Conservation (phyloP, 208 protist genomes). For the Endotrypanum monterogeii region DNA sequence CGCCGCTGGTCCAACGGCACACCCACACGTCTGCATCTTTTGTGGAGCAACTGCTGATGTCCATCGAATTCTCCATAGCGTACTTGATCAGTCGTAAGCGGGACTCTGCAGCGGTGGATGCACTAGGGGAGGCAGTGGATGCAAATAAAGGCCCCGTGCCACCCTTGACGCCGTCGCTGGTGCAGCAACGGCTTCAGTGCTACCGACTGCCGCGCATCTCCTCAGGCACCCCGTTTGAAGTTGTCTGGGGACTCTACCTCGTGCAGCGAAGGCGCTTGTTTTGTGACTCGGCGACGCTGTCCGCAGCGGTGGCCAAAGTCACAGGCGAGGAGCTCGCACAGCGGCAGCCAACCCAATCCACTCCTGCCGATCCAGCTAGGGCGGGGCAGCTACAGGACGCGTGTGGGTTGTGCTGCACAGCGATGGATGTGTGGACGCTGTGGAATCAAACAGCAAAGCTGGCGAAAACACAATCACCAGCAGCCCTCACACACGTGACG, state of each 20-base stretch:
- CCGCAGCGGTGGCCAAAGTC: neutral
- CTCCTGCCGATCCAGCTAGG: neutral
- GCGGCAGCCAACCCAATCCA: neutral
- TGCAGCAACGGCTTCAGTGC: conserved; percentile 3
- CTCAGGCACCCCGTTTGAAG: neutral
- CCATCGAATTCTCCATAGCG: conserved; percentile 23
- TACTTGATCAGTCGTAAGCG: conserved; percentile 7
- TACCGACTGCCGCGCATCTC: conserved; percentile 9
- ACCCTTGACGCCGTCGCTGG: conserved; percentile 1
- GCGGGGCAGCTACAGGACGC: neutral
- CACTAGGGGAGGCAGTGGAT: neutral
- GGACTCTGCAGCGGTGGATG: neutral
- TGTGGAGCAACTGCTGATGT: conserved; percentile 26
- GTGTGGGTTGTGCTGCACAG: conserved; percentile 18
- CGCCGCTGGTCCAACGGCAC: neutral
- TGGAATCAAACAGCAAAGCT: conserved; percentile 4
- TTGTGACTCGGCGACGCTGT: neutral
- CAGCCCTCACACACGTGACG: conserved; percentile 9
- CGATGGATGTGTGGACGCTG: conserved; percentile 20
- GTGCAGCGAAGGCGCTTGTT: conserved; percentile 8
- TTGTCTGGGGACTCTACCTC: conserved; percentile 16
- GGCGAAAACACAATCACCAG: neutral
- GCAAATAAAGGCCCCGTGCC: neutral
- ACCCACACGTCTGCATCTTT: conserved; percentile 7
- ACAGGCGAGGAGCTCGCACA: neutral